These are phyloP conservation scores for Mortierella hygrophila DNA, from an alignment of 192 early-diverging fungal genomes.

Conservation along the genomic window DNA sequence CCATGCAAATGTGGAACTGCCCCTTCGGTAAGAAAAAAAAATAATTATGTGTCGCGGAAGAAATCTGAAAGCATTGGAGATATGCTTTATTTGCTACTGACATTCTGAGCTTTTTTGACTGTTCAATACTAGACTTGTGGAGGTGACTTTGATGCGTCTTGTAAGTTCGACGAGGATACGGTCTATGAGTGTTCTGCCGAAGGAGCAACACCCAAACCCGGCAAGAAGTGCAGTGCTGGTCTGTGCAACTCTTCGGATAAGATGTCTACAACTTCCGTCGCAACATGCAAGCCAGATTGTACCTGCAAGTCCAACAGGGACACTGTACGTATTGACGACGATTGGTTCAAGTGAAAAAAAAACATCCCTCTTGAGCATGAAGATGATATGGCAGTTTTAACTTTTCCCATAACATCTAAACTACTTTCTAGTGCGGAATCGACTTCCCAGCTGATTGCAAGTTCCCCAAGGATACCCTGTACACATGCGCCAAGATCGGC, in stretches of 20 bases:
- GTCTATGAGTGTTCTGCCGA: conserved; percentile 4
- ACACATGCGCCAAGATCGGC: not conserved
- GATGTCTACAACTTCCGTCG: not conserved
- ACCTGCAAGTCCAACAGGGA: conserved; percentile 16
- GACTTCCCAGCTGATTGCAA: not conserved
- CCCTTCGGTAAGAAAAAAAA: not conserved
- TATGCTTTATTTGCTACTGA: not conserved
- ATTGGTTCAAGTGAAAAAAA: not conserved
- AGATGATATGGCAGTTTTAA: not conserved
- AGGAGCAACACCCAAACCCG: not conserved
- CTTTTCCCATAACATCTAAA: not conserved
- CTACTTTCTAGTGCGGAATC: conserved; percentile 14
- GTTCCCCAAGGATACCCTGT: conserved; percentile 13
- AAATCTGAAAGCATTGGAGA: not conserved
- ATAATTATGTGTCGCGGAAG: not conserved
- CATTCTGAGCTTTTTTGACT: not conserved
- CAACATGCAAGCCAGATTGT: conserved; percentile 14
- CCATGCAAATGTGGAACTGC: conserved; percentile 23
- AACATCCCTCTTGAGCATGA: not conserved
- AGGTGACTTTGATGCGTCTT: not conserved
- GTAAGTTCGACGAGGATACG: not conserved
- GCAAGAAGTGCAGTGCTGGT: not conserved
- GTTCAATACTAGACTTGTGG: conserved; percentile 13
- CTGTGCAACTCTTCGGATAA: not conserved
- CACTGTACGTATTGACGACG: not conserved